Evolutionary conservation across 768 basidiomycete species (phyloP), one percentile per base, ranked within the genome.

Genomic region (Terana coerulea): DNA sequence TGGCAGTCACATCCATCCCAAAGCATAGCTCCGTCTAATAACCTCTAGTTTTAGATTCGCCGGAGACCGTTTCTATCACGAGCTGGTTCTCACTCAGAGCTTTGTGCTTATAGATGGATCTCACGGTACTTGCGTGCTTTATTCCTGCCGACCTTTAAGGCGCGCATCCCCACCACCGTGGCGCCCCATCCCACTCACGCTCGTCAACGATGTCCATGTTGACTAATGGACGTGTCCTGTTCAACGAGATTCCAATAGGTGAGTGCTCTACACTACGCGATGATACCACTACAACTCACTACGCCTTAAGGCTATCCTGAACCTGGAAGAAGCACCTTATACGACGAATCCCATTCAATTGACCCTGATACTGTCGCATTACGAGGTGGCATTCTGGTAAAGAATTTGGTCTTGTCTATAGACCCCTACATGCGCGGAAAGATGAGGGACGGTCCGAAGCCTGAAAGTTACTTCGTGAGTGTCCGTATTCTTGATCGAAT

Each of bases 341-440:
- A 49, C 24, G 58, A 59, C 25, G 37, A 28, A 14, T 47, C 52
- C 3, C 14, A 54, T 25, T 31, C 35, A 5, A 57, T 59, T 28
- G 58, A 59, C 37, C 29, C 54, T 15, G 58, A 59, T 11, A 54
- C 50, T 30, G 36, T 48, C n/a, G 46, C 45, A 24, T 36, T 53
- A 9, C n/a, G 48, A 29, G 58, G 54, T 36, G 58, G 58, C 3
- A 47, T 56, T 26, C 51, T 59, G 17, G 19, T 51, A 15, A 53
- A 61, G 44, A 48, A 37, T 15, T 33, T 59, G n/a, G 34, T 28
- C 8, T 30, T 60, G 11, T 48, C 53, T 12, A 41, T 55, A n/a
- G 60, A 61, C 21, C 56, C 59, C 4, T 56, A 54, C 44, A 39
- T 54, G 47, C 39, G 58, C 9, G 28, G 17, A 2, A 28, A 28